A percentile compares a stretch with the other conserved stretches of the same genome.
Evolutionary conservation across 768 basidiomycete species (phyloP).

Genomic region (Boletus sp.): DNA sequence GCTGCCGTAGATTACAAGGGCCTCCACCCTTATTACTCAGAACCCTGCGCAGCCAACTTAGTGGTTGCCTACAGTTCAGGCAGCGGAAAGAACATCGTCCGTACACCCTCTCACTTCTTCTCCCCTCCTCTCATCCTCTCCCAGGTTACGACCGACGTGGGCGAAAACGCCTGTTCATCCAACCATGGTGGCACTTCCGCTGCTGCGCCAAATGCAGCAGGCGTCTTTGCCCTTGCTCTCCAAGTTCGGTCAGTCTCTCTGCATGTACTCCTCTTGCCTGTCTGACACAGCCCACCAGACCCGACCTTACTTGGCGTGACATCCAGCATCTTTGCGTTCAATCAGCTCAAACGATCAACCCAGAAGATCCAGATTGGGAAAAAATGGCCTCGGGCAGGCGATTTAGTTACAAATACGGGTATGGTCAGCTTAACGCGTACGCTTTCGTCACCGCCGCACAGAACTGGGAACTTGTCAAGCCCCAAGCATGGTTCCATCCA

Average conservation of each 20-base stretch:
- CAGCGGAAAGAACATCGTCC: conserved; percentile 87
- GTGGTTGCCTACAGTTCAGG: conserved; percentile 96
- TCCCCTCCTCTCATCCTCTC: conserved; percentile 14
- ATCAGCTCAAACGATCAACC: conserved; percentile 75
- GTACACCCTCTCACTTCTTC: conserved; percentile 31
- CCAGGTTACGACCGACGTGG: conserved; percentile 93
- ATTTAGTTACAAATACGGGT: conserved; percentile 95
- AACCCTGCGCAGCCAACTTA: conserved; percentile 97
- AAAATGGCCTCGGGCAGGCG: conserved; percentile 49
- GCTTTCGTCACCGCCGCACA: conserved; percentile 78
- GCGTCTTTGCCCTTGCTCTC: conserved; percentile 88
- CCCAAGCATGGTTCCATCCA: conserved; percentile 87
- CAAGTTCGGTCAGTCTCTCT: conserved; percentile 65
- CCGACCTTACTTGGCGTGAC: conserved; percentile 96
- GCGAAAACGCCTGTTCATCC: conserved; percentile 75
- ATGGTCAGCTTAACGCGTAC: conserved; percentile 83
- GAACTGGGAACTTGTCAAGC: conserved; percentile 85
- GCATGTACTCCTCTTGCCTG: background rate
- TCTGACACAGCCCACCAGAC: conserved; percentile 44
- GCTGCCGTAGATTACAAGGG: conserved; percentile 94
- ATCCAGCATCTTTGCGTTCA: conserved; percentile 86
- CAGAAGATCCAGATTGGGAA: conserved; percentile 94
- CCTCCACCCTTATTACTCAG: conserved; percentile 94
- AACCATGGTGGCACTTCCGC: conserved; percentile 96
- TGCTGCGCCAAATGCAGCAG: conserved; percentile 94